Base-by-base conservation (phyloP, 148 eudicot species). In the Amaranthus hypochondriacus region DNA sequence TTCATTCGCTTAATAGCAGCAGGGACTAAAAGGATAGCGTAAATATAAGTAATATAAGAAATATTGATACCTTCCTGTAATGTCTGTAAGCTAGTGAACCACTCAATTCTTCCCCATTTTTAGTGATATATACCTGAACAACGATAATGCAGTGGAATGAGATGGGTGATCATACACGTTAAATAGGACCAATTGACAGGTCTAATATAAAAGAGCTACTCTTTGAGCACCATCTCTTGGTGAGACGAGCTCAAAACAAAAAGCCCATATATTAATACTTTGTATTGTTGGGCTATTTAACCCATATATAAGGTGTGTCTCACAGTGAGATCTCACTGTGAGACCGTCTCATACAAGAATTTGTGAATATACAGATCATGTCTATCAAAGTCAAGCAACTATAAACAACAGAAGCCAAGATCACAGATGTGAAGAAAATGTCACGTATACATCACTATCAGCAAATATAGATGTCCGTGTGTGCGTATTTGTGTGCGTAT, bases 51-150 rank as follows among this genome's bases (percentile, higher is more conserved):
- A 48, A 56, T 46, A 48, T 52, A 48, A 65, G 60, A 70, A 43
- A 64, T 21, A 43, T 11, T 48, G 0, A 7, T 94, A 95, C 97
- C 97, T 86, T 90, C 77, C 70, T 90, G 75, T 89, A 95, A 13
- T 85, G 82, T 49, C 62, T 86, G 79, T 95, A 95, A 67, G 96
- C 99, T 78, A 67, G 76, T 84, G 67, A 87, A 73, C 99, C 99
- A 55, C 83, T 76, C 83, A 92, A 76, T 85, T 92, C 96, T 76
- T 89, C 75, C 70, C 99, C 99, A 67, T 75, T 83, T 78, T 73
- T 83, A 49, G 76, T 77, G 73, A 95, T 86, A 82, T 90, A 95
- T 75, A 90, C 96, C 99, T 95, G 84, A 71, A 82, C 43, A 77
- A 49, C 44, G 52, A 44, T 42, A 47, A 53, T 7, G 70, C 59